phyloP scores from a whole-genome alignment of 805 yeast species.

The Kodamaea kaohsiungensis region DNA sequence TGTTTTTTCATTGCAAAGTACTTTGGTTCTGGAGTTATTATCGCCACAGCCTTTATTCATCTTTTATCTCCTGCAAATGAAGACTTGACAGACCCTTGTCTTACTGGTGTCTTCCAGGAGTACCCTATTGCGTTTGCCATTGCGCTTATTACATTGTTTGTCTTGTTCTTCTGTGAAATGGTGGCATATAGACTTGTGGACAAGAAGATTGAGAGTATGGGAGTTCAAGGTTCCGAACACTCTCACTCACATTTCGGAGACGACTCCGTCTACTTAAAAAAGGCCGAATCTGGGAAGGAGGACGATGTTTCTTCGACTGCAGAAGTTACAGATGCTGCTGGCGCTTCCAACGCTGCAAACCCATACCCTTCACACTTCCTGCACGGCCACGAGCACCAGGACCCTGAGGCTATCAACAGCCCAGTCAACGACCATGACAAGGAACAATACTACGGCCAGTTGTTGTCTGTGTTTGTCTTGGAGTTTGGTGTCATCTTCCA shows the following conservation, averaged over 20 bases:
- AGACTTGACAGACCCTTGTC: conserved; percentile 54
- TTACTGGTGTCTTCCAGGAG: conserved; percentile 56
- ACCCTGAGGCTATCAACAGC: conserved; percentile 41
- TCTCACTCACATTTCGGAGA: conserved; percentile 52
- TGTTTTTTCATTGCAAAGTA: conserved; percentile 68
- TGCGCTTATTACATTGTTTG: conserved; percentile 49
- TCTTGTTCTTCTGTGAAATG: conserved; percentile 54
- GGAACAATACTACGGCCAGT: conserved; percentile 57
- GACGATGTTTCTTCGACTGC: conserved; percentile 13
- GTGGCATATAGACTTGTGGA: conserved; percentile 50
- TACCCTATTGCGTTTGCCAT: conserved; percentile 61
- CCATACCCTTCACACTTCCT: conserved; percentile 43
- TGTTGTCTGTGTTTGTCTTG: conserved; percentile 57
- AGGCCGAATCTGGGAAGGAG: conserved; percentile 20
- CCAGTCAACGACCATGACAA: conserved; percentile 33
- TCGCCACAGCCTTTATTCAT: conserved; percentile 81
- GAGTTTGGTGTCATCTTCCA: conserved; percentile 85
- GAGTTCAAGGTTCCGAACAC: conserved; percentile 18
- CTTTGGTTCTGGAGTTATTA: conserved; percentile 83
- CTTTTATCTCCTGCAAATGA: conserved; percentile 69
- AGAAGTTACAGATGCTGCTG: conserved; percentile 16
- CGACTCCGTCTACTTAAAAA: conserved; percentile 29
- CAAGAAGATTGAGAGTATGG: conserved; percentile 25
- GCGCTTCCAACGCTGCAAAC: conserved; percentile 8
- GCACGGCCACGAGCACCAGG: conserved; percentile 47